Conservation (phyloP, 2,329 filamentous ascomycete genomes). For the Phaeosphaeria sp. region DNA sequence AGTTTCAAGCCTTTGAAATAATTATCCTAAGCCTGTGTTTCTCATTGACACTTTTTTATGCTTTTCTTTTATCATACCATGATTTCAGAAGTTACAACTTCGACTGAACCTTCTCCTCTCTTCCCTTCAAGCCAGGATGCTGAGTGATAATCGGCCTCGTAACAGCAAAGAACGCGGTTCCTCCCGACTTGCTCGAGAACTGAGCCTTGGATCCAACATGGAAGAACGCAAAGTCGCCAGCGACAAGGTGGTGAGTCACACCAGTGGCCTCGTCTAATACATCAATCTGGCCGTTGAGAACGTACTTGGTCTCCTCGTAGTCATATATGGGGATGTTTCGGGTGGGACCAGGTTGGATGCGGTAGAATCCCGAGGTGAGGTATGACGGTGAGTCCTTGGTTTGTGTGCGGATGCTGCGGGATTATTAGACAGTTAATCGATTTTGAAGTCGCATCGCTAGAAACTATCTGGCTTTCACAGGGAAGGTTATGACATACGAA, state of each 20-base stretch:
- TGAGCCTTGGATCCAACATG: constrained; percentile 30
- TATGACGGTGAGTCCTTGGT: constrained; percentile 28
- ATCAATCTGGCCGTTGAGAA: constrained; percentile 33
- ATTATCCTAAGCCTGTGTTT: no score
- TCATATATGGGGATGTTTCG: constrained; percentile 26
- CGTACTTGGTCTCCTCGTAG: constrained; percentile 36
- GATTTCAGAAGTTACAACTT: constrained; percentile 10
- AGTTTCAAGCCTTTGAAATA: no score
- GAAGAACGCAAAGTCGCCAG: constrained; percentile 37
- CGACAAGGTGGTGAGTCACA: constrained; percentile 30
- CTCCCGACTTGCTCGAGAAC: constrained; percentile 30
- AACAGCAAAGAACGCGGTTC: constrained; percentile 31
- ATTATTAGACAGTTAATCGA: not conserved
- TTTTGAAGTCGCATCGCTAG: not conserved
- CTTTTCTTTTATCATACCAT: not conserved
- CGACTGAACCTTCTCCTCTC: constrained; percentile 24
- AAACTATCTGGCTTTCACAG: no score
- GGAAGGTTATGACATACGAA: constrained; percentile 14
- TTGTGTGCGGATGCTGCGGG: constrained; percentile 22
- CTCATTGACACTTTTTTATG: no score
- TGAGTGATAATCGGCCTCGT: constrained; percentile 27
- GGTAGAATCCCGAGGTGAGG: constrained; percentile 36
- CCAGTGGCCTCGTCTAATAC: constrained; percentile 34
- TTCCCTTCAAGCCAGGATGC: constrained; percentile 25
- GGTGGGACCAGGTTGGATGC: constrained; percentile 28